Base-by-base conservation (phyloP, 345 rosid species). In the Sisymbrium irio region DNA sequence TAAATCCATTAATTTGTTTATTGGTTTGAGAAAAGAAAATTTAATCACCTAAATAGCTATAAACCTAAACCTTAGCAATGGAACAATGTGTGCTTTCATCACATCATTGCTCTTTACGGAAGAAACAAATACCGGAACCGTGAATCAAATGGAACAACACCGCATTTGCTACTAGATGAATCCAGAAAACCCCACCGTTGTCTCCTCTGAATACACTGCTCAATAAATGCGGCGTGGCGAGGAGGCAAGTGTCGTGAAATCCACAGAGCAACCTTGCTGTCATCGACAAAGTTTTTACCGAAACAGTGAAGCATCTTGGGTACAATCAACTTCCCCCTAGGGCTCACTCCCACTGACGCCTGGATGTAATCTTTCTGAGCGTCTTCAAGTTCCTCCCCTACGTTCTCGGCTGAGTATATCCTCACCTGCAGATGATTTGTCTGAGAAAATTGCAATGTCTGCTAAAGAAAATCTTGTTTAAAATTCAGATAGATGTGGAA, bases 241-340 rank as follows among this genome's bases (percentile, higher is more conserved):
- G 89, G 79, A 4, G 98, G 96, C 75, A 91, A 85, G 84, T 87
- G 90, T 65, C 84, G 84, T 13, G 97, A 88, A 65, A 87, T 93
- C 97, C 98, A 93, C 44, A 86, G 87, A 17, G 88, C 87, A 72
- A 93, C 82, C 55, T 83, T 84, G 28, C 84, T 54, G 71, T 91
- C 96, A 41, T 88, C 98, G 28, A 91, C 94, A 20, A 76, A 72
- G 77, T 87, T 80, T 78, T 82, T 93, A 9, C 87, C 87, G 55
- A 83, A 91, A 78, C 96, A 87, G 68, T 91, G 94, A 42, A 89
- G 83, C 92, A 93, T 77, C 75, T 89, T 88, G 14, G 96, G 96
- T 41, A 93, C 89, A 76, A 93, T 77, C 54, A 93, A 80, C 85
- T 85, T 91, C 69, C 97, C 98, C 73, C 83, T 89, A 76, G 76